Base-by-base conservation (phyloP, 1,284 basidiomycete species). In the Sporisorium iseilematis-ciliati region DNA sequence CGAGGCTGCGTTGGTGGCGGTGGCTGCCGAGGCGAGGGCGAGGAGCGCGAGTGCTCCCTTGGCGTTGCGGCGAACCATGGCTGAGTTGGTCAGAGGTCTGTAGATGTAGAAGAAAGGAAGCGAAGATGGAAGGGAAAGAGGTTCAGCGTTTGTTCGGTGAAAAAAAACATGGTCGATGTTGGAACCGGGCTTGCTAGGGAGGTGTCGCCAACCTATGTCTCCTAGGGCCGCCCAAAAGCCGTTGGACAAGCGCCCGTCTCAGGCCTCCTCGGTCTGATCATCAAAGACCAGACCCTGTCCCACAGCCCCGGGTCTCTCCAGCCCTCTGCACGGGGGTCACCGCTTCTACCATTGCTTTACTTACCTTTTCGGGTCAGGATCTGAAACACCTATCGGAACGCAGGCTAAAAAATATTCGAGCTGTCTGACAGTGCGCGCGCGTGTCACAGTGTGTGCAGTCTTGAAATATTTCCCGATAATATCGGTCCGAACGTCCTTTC, bases 301-400 rank as follows among this genome's bases (percentile, higher is more conserved):
- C 46, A 48, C 26, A 48, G 18, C 46, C 26, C n/a, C 3, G 26
- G 46, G 26, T 48, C 16, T 48, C 16, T 25, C 45, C 26, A 46
- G 45, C 35, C 35, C 12, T 16, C 35, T 38, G 18, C 23, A 26
- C 23, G 14, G 45, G 23, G 11, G 18, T 5, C 12, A 46, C 3
- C 29, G 45, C 25, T 14, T 16, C 26, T 31, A 68, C 59, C n/a
- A n/a, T 68, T 61, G 58, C 65, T 20, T 41, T 42, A 38, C 48
- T 33, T 16, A 29, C 20, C n/a, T 11, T 18, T 33, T 31, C n/a
- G n/a, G n/a, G n/a, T n/a, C n/a, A n/a, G n/a, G n/a, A n/a, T 61
- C 45, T 63, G 66, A 69, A 53, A 69, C 66, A 69, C 45, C 18
- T 40, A 48, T 62, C 50, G 66, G 66, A 58, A 69, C 57, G 51